Percentiles rank a stretch among this genome's conserved stretches.
Evolutionary conservation across 768 basidiomycete species (phyloP).

Genomic region (Suillus tomentosus): DNA sequence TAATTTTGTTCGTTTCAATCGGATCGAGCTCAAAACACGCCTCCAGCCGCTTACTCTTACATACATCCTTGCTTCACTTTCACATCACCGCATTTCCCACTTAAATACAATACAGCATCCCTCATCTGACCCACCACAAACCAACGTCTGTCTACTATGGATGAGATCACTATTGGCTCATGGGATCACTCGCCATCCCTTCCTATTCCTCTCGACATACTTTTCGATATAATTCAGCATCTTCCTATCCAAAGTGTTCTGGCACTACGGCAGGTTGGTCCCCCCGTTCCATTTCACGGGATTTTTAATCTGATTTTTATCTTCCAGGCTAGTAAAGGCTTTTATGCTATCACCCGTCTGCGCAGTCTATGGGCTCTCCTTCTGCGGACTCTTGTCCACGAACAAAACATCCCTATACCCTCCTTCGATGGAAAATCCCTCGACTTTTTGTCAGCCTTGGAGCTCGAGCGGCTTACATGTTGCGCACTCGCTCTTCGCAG

Average conservation of each 20-base stretch:
- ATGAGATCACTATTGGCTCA: neutral
- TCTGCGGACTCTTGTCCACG: slow-evolving; percentile 43
- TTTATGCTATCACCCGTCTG: slow-evolving; percentile 44
- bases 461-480: slow-evolving; percentile 46
- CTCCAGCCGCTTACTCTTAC: neutral
- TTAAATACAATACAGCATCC: neutral
- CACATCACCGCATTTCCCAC: neutral
- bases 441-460: slow-evolving; percentile 37
- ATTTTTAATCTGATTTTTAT: neutral
- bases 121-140: neutral
- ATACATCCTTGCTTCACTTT: neutral
- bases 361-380: slow-evolving; percentile 53
- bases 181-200: slow-evolving; percentile 17
- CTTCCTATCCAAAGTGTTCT: slow-evolving; percentile 45
- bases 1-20: neutral
- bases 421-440: slow-evolving; percentile 34
- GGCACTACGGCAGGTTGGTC: slow-evolving; percentile 48
- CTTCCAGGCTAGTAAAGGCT: slow-evolving; percentile 47
- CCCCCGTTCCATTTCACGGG: neutral
- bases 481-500: slow-evolving; percentile 44
- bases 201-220: slow-evolving; percentile 50
- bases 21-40: neutral
- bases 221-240: slow-evolving; percentile 44
- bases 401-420: slow-evolving; percentile 50
- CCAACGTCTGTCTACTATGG: neutral